phyloP scores from a whole-genome alignment of 2,329 filamentous ascomycete genomes.

The Hypomyces perniciosus region DNA sequence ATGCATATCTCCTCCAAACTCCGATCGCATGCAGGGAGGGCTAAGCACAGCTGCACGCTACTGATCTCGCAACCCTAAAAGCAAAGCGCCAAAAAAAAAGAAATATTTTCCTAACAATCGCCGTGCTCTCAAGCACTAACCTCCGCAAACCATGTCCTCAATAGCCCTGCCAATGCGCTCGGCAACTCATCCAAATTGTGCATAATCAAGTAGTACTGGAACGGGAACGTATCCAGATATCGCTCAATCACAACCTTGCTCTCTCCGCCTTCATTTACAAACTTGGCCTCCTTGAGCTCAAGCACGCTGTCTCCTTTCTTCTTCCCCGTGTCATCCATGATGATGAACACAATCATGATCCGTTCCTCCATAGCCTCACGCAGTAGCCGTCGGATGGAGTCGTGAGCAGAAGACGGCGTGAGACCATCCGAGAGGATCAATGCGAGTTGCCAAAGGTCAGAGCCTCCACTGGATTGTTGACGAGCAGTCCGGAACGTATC shows the following conservation, averaged over 20 bases:
- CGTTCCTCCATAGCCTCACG: conserved; percentile 85
- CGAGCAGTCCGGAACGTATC: conserved; percentile 75
- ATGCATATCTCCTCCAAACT: too few relatives aligned
- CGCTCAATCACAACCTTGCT: conserved; percentile 73
- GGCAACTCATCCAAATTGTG: conserved; percentile 88
- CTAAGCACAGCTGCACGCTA: too few relatives aligned
- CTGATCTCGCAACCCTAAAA: too few relatives aligned
- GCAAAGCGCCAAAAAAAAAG: neutral
- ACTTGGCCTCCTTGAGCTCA: conserved; percentile 81
- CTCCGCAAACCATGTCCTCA: conserved; percentile 93
- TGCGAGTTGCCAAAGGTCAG: conserved; percentile 91
- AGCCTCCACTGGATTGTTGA: conserved; percentile 38
- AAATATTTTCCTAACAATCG: neutral
- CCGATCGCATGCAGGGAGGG: too few relatives aligned
- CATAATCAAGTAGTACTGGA: conserved; percentile 94
- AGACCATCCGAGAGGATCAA: conserved; percentile 91
- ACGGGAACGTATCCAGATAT: conserved; percentile 94
- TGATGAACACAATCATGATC: conserved; percentile 97
- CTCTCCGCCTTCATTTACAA: conserved; percentile 61
- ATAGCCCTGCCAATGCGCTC: conserved; percentile 73
- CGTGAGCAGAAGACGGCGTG: conserved; percentile 75
- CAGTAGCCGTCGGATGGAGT: conserved; percentile 72
- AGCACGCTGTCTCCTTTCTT: conserved; percentile 63
- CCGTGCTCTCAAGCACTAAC: conserved; percentile 40
- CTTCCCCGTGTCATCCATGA: conserved; percentile 65